Evolutionary conservation across 2,329 filamentous ascomycete species (phyloP), one percentile per base, ranked within the genome.

Genomic region (Tolypocladium endophyticum): DNA sequence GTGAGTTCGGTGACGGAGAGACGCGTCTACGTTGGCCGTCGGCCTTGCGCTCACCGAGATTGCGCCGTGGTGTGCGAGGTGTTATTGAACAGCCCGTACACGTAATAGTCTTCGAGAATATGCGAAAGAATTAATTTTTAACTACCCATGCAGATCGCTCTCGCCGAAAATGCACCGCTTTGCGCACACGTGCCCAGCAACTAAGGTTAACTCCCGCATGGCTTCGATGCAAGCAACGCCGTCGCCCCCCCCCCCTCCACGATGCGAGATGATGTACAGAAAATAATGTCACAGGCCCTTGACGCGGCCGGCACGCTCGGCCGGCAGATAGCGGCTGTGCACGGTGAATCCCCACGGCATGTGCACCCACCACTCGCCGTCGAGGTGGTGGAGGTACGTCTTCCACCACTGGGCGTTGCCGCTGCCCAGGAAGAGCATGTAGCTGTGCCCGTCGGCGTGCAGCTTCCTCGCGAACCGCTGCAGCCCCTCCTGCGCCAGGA

Each of bases 331-430:
- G 58, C 64, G 61, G 25, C 58, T 61, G 41, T 65, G 65, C 59
- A 64, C 61, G 20, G 63, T 65, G 38, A 65, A 64, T 9, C 63
- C 62, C 68, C 68, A 70, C 6, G 66, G 64, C 63, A 68, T 64
- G 41, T 67, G 61, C 55, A 68, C 57, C 67, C 68, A 70, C 67
- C 68, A 69, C 58, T 66, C 64, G 16, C 67, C 67, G n/a, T 63
- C 55, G 23, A 70, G 54, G 36, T 66, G 61, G 58, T 68, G 62
- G 43, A 70, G 58, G 57, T 67, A 62, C 53, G 61, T 61, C 56
- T 61, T 55, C 63, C 67, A 70, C 68, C 68, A 70, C 63, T 65
- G 63, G 52, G 63, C 62, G 35, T 70, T 67, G 41, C 66, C 63
- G 43, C 65, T 64, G 18, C 68, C 68, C 23, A 69, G 53, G 38